A percentile compares a stretch with the other conserved stretches of the same genome.
Conservation (phyloP, 352 stramenopile genomes). For the Pythium pyrilobum region DNA sequence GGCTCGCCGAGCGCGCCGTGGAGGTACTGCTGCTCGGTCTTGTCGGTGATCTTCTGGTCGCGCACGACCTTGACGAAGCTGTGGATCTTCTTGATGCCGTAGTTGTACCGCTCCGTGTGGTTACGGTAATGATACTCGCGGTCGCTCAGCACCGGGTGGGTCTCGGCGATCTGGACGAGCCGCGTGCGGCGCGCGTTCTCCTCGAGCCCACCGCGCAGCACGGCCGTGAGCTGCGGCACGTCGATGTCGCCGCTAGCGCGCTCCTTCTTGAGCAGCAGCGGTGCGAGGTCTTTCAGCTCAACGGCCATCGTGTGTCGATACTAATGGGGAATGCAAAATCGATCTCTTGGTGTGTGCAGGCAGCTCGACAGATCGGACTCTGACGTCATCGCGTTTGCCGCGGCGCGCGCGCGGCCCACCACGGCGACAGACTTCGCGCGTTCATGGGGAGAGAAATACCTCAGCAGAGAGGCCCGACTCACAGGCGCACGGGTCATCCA, state of each 20-base stretch:
- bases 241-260: slow-evolving; percentile 38
- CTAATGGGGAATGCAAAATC: no score
- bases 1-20: slow-evolving; percentile 33
- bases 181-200: slow-evolving; percentile 35
- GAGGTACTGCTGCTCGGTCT: slow-evolving; percentile 14
- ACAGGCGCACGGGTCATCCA: no score
- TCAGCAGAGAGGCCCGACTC: no score
- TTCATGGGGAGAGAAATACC: no score
- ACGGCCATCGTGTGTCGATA: slow-evolving; percentile 2
- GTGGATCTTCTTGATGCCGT: slow-evolving; percentile 23
- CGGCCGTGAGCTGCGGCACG: slow-evolving; percentile 22
- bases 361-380: no score
- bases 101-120: slow-evolving; percentile 28
- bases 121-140: slow-evolving; percentile 25
- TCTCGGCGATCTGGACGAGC: slow-evolving; percentile 25
- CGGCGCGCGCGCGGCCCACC: no score
- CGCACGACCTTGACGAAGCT: slow-evolving; percentile 20
- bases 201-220: slow-evolving; percentile 23
- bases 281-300: slow-evolving; percentile 48
- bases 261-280: slow-evolving; percentile 45
- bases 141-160: slow-evolving; percentile 24
- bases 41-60: slow-evolving; percentile 23
- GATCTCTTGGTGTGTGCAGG: no score
- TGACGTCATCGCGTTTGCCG: no score
- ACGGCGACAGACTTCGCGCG: no score